phyloP scores from a whole-genome alignment of 2,329 filamentous ascomycete genomes.

The Fusarium verticillioides region DNA sequence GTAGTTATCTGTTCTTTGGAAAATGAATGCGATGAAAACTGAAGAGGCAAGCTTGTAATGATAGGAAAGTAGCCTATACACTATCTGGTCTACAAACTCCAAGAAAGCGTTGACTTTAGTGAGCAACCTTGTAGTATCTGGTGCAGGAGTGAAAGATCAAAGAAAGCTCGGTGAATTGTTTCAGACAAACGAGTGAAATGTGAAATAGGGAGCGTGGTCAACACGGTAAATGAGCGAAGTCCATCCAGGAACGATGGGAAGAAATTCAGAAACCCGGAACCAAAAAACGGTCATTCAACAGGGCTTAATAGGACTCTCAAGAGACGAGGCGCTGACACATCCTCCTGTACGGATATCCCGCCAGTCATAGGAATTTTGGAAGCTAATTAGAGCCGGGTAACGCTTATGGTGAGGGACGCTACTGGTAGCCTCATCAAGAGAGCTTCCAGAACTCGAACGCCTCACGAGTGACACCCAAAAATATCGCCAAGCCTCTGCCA shows the following conservation, averaged over 20 bases:
- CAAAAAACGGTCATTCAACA: background rate
- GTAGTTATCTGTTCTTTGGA: background rate
- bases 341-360: slow-evolving; percentile 8
- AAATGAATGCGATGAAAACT: background rate
- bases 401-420: background rate
- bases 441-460: slow-evolving; percentile 6
- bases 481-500: slow-evolving; percentile 21
- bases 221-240: slow-evolving; percentile 27
- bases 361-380: slow-evolving; percentile 3
- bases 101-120: background rate
- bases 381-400: background rate
- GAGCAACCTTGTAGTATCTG: background rate
- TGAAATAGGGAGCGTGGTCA: slow-evolving; percentile 11
- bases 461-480: slow-evolving; percentile 15
- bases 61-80: background rate
- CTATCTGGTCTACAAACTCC: background rate
- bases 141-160: background rate
- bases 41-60: background rate
- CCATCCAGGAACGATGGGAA: background rate
- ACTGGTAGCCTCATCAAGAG: background rate
- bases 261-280: background rate
- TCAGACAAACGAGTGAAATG: slow-evolving; percentile 8
- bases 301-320: slow-evolving; percentile 14
- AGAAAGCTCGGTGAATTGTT: background rate
- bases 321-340: slow-evolving; percentile 11